phyloP scores from a whole-genome alignment of 768 basidiomycete species.

The Hygrocybe punicea region DNA sequence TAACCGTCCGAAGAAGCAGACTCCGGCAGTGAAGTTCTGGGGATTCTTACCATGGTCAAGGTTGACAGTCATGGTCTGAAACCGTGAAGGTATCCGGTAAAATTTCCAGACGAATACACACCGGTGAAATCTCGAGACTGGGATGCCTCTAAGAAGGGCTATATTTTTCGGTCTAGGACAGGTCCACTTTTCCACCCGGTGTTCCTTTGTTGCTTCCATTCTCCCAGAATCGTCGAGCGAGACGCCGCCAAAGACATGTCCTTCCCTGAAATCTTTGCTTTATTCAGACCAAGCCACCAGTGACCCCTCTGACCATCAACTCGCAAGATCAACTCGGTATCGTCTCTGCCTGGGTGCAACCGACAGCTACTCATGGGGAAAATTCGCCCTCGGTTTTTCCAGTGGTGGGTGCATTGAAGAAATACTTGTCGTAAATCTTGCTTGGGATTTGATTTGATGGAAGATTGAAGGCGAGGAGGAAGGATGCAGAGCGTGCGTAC shows the following conservation, averaged over 20 bases:
- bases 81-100: too few species aligned
- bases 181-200: neutral
- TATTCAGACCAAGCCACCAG: conserved; percentile 33
- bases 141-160: too few species aligned
- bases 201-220: neutral
- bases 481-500: conserved; percentile 31
- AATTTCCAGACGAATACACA: too few species aligned
- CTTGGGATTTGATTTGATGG: conserved; percentile 4
- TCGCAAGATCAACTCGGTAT: conserved; percentile 32
- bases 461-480: conserved; percentile 11
- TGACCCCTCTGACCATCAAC: conserved; percentile 30
- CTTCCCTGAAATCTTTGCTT: conserved; percentile 26
- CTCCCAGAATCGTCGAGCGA: neutral
- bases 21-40: too few species aligned
- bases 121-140: too few species aligned
- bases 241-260: neutral
- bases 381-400: conserved; percentile 22
- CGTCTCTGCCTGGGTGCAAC: conserved; percentile 31
- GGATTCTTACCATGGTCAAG: too few species aligned
- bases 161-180: neutral
- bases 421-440: conserved; percentile 25
- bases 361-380: conserved; percentile 28
- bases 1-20: too few species aligned
- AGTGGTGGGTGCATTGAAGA: conserved; percentile 33
- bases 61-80: too few species aligned